These are phyloP conservation scores for Aspergillus arachidicola DNA, from an alignment of 2,329 filamentous ascomycete species.

Conservation along the genomic window DNA sequence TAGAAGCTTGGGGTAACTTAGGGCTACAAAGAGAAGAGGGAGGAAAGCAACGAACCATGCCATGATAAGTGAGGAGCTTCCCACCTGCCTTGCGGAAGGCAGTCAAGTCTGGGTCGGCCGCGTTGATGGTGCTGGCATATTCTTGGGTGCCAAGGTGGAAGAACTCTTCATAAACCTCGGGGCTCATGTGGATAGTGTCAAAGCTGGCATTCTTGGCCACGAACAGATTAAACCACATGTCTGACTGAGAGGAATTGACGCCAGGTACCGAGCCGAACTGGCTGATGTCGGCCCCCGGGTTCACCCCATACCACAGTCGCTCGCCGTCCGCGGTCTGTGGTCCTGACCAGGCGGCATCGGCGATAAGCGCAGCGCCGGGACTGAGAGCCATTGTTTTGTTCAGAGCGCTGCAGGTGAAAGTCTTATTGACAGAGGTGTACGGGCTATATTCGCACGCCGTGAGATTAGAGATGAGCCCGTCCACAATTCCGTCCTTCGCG, in stretches of 20 bases:
- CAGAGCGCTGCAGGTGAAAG: neutral
- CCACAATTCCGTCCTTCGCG: slow-evolving; percentile 8
- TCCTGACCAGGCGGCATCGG: slow-evolving; percentile 3
- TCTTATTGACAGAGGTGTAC: slow-evolving; percentile 3
- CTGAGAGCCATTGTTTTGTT: neutral
- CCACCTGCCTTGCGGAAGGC: slow-evolving; percentile 36
- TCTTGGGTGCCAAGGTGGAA: slow-evolving; percentile 25
- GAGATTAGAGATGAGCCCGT: slow-evolving; percentile 13
- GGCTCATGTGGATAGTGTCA: neutral
- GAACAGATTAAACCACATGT: neutral
- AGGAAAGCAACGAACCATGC: slow-evolving; percentile 25
- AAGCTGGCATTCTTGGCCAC: neutral
- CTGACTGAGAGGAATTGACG: no score
- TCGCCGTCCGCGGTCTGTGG: neutral
- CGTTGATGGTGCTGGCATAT: slow-evolving; percentile 38
- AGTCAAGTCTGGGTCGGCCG: slow-evolving; percentile 39
- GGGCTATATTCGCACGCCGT: slow-evolving; percentile 12
- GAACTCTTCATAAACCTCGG: neutral
- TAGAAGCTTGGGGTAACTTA: neutral
- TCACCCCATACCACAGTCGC: neutral
- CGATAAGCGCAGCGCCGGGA: neutral
- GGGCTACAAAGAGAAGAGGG: no score
- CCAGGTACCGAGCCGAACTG: neutral
- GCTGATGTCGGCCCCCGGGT: neutral
- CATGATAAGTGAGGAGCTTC: slow-evolving; percentile 49